Evolutionary conservation across 768 basidiomycete genomes (phyloP), one percentile per base, ranked within the genome.

Genomic region (Boletus insuetus): DNA sequence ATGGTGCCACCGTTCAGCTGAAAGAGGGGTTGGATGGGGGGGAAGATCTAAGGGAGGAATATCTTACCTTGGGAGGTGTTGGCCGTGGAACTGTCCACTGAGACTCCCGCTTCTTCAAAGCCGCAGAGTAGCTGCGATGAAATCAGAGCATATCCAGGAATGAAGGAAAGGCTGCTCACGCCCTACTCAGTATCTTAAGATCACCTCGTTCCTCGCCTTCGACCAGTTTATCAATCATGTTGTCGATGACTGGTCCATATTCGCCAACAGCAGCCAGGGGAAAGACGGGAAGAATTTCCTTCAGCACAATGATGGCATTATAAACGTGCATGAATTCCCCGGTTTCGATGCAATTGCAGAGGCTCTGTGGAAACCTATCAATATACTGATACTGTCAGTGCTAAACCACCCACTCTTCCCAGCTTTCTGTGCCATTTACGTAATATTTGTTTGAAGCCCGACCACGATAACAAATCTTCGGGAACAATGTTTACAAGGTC

Each of bases 281-380:
- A 73, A 97, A 97, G 47, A 91, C 87, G 1, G 91, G 87, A 31
- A 94, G 79, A 20, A 98, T 83, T 69, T 97, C 92, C 65, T 94
- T 92, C 59, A 97, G 78, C 29, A 99, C 86, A 38, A 95, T 83
- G 71, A 98, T 90, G n/a, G 92, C 82, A 67, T 99, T 99, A 72
- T 96, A 95, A 51, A 98, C 91, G 64, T 94, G 94, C 90, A 98
- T 96, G 69, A 95, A 98, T 65, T 95, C 95, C 47, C 82, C 83
- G 3, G 94, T 88, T 64, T 86, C 81, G 57, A 98, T 87, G 66
- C 89, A 94, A 32, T 84, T 87, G 19, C 80, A 76, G 60, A 98
- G 84, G 53, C 83, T 84, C 94, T 94, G 64, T 19, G 34, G 55
- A 38, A 35, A 31, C 22, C 19, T 14, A 1, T 54, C 16, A 58